Percentiles rank a stretch among this genome's conserved stretches.
These are phyloP conservation scores for Astragalus membranaceus DNA, from an alignment of 306 rosid species.

Conservation along the genomic window DNA sequence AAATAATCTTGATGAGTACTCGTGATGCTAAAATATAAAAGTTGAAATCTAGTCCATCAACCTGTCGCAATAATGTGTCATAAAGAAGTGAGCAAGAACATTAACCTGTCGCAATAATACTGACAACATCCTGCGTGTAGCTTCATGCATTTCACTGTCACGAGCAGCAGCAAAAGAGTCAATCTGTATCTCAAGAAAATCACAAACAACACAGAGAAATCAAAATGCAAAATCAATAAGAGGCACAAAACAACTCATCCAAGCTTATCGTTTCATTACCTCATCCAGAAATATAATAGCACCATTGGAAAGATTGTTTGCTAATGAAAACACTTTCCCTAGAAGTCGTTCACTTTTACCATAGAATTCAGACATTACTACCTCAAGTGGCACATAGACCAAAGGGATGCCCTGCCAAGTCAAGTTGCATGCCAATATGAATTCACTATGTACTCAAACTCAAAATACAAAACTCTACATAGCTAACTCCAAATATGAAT, in stretches of 20 bases:
- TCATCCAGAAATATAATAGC: constrained; percentile 86
- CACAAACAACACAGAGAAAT: not conserved
- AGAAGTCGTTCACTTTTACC: constrained; percentile 90
- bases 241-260: not conserved
- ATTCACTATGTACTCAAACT: not conserved
- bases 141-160: constrained; percentile 82
- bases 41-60: not conserved
- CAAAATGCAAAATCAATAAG: not conserved
- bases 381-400: constrained; percentile 86
- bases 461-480: not conserved
- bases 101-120: constrained; percentile 45
- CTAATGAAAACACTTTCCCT: constrained; percentile 78
- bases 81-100: constrained; percentile 6
- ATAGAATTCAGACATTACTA: constrained; percentile 69
- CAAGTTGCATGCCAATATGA: constrained; percentile 15
- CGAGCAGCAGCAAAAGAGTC: constrained; percentile 87
- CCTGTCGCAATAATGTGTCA: not conserved
- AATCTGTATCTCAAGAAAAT: constrained; percentile 34
- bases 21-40: not conserved
- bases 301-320: constrained; percentile 64
- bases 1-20: not conserved
- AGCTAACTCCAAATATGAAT: constrained; percentile 25
- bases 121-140: constrained; percentile 79
- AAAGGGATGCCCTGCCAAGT: constrained; percentile 73
- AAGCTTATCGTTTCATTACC: constrained; percentile 38